These are phyloP conservation scores for Arthrobotrys pseudoclavata DNA, from an alignment of 2,329 filamentous ascomycete genomes.

Conservation along the genomic window DNA sequence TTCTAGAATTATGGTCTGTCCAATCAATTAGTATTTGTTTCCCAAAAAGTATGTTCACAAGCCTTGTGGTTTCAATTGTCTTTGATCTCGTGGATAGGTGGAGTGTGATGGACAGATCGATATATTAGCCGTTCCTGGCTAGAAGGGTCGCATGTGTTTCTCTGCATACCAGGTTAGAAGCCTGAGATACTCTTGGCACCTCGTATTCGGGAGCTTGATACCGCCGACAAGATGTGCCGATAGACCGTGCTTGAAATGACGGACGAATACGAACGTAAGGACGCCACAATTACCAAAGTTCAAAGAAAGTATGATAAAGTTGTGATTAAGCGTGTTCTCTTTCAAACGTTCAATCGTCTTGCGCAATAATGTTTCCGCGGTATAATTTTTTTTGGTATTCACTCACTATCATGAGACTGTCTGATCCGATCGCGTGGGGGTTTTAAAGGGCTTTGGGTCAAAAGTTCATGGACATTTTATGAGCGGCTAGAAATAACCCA, in stretches of 20 bases:
- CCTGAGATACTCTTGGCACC: conserved; percentile 34
- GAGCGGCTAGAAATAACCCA: conserved; percentile 6
- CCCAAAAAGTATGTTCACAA: not conserved
- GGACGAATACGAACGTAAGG: conserved; percentile 47
- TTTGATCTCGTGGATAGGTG: not conserved
- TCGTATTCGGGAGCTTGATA: conserved; percentile 53
- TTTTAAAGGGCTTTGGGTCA: conserved; percentile 1
- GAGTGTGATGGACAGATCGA: not conserved
- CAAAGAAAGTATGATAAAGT: conserved; percentile 6
- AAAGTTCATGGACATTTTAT: not conserved
- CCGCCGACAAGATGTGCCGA: conserved; percentile 38
- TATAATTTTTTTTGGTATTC: conserved; percentile 5
- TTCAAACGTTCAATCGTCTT: not conserved
- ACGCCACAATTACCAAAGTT: conserved; percentile 27
- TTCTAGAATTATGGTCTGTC: not conserved
- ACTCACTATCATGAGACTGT: conserved; percentile 17
- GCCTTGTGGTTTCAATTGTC: not conserved
- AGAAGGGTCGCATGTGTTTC: conserved; percentile 1
- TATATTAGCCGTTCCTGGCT: conserved; percentile 25
- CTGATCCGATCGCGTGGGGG: conserved; percentile 35
- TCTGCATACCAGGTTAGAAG: conserved; percentile 23
- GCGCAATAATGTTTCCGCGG: conserved; percentile 22
- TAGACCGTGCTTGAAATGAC: conserved; percentile 16
- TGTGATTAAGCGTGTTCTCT: not conserved
- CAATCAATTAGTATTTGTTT: too few species aligned